Conservation (phyloP, 208 protist species). For the Wallacemonas sp. region DNA sequence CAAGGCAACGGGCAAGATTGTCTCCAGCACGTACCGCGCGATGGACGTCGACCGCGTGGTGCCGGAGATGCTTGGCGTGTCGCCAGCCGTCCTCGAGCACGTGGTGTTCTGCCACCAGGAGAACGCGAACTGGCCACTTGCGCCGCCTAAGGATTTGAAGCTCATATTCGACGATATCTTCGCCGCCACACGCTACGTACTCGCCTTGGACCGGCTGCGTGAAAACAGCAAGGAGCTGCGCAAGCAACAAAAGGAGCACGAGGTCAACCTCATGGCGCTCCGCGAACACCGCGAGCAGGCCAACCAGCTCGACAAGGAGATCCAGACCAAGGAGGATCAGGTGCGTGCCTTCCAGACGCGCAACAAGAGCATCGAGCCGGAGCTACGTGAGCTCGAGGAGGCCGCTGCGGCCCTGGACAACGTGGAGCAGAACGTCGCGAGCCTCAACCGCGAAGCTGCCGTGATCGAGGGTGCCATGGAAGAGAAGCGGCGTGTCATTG, state of each 20-base stretch:
- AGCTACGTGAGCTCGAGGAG: conserved; percentile 51
- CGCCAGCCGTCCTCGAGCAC: conserved; percentile 97
- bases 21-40: conserved; percentile 86
- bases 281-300: conserved; percentile 84
- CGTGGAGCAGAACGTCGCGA: conserved; percentile 57
- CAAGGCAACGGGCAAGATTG: conserved; percentile 68
- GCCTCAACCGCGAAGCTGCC: conserved; percentile 55
- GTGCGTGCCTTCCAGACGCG: conserved; percentile 40
- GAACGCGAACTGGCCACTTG: conserved; percentile 97
- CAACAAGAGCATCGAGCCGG: conserved; percentile 51
- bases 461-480: conserved; percentile 63
- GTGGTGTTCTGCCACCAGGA: conserved; percentile 99
- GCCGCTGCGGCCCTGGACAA: conserved; percentile 47
- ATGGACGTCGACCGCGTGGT: conserved; percentile 96
- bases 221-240: conserved; percentile 89
- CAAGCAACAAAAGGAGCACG: conserved; percentile 82
- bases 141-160: conserved; percentile 94
- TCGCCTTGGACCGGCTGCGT: conserved; percentile 84
- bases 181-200: conserved; percentile 93
- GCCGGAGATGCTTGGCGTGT: conserved; percentile 97
- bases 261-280: conserved; percentile 69
- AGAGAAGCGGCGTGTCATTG: conserved; percentile 55
- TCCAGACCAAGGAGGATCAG: conserved; percentile 60
- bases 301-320: conserved; percentile 51
- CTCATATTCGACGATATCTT: conserved; percentile 99